Evolutionary conservation across 176 grass and related monocot genomes (phyloP).

Genomic region (Tillandsia leiboldiana): DNA sequence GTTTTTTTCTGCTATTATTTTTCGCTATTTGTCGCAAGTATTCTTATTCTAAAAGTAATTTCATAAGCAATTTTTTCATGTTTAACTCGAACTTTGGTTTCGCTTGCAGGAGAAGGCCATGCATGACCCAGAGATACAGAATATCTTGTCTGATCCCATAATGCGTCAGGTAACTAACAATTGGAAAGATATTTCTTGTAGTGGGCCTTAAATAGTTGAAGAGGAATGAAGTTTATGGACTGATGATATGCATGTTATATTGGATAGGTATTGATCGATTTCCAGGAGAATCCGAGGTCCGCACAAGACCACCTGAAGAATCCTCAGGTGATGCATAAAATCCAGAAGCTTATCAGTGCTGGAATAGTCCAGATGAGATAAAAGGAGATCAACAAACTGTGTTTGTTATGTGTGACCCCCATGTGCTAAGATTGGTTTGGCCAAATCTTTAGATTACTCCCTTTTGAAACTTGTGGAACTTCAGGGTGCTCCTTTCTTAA

Average conservation of each 20-base stretch:
- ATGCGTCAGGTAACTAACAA: constrained; percentile 65
- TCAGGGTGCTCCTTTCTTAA: too few species aligned
- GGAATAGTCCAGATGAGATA: constrained; percentile 80
- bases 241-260: background rate
- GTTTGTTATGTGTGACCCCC: constrained; percentile 6
- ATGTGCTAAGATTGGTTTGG: too few species aligned
- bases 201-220: too few species aligned
- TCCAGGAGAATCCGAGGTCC: constrained; percentile 73
- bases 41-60: background rate
- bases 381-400: background rate
- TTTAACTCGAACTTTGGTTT: background rate
- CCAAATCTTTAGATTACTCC: too few species aligned
- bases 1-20: background rate
- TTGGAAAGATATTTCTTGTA: background rate
- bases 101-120: constrained; percentile 56
- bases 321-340: constrained; percentile 74
- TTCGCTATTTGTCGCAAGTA: background rate
- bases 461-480: too few species aligned
- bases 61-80: constrained; percentile 1
- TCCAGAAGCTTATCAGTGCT: constrained; percentile 69
- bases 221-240: background rate
- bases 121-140: constrained; percentile 93
- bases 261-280: constrained; percentile 61
- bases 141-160: constrained; percentile 67
- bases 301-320: constrained; percentile 73